Base-by-base conservation (phyloP, 805 yeast genomes). In the Lachancea nothofagi region DNA sequence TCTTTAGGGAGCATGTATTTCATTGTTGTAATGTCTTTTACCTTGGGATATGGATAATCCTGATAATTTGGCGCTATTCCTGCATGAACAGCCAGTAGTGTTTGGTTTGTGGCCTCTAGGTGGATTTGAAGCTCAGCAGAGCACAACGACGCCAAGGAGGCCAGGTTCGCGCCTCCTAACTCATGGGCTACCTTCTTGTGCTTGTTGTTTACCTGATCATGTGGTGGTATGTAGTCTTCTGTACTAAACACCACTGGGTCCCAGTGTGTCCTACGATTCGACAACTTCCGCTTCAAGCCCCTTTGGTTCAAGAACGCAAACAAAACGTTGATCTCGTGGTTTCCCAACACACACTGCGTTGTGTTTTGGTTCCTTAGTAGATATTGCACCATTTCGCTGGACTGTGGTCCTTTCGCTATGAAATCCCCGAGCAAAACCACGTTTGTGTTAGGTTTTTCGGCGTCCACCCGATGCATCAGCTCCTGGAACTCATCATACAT, bases 331-430 rank as follows among this genome's bases (percentile, higher is more conserved):
- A 80, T 70, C 61, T 89, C 97, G 60, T 90, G 96, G 65, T 89
- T 89, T 0, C 97, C 97, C 43, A 93, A 65, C 2, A 89, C 77
- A 55, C 95, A 88, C 39, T 75, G 78, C 12, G 84, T 72, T 2
- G 41, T 28, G 4, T 49, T 48, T 12, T 74, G 65, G 48, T 78
- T 56, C 17, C 75, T 65, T 24, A 80, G 67, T 14, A 84, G 79
- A 51, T 61, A 80, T 43, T 87, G 80, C 8, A 88, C 56, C 2
- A 87, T 87, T 28, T 72, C 74, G 10, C 74, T 46, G 1, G 95
- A 83, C 42, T 83, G 77, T 4, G 83, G 80, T 1, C 97, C 97
- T 56, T 89, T 90, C 36, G 87, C 71, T 13, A 85, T 67, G 58
- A 88, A 85, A 55, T 89, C 97, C 3, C 97, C 97, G 15, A 88